Evolutionary conservation across 2,329 filamentous ascomycete species (phyloP).

Genomic region (Cladosporium sp.): DNA sequence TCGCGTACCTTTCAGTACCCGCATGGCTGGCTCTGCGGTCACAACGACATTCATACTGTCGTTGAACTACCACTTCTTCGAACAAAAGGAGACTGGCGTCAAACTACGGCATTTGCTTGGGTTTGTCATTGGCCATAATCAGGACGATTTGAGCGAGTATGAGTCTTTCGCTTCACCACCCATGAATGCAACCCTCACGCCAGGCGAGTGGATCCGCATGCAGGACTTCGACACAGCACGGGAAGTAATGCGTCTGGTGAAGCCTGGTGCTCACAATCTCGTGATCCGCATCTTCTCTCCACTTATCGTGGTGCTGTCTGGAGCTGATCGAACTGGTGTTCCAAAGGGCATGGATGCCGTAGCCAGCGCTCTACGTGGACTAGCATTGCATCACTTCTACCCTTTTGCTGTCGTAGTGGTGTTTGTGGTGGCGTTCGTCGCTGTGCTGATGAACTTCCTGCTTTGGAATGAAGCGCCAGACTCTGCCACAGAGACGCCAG

Average conservation of each 20-base stretch:
- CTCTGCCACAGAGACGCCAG: conserved; percentile 46
- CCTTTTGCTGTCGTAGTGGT: conserved; percentile 66
- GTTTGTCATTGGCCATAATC: conserved; percentile 29
- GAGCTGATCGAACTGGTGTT: conserved; percentile 64
- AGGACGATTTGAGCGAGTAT: conserved; percentile 25
- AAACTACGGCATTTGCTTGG: conserved; percentile 36
- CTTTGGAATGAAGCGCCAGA: conserved; percentile 64
- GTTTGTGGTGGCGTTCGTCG: conserved; percentile 64
- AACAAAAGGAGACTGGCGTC: conserved; percentile 51
- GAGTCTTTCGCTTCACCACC: conserved; percentile 51
- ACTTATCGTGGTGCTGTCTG: conserved; percentile 69
- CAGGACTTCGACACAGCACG: conserved; percentile 78
- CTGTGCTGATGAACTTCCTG: conserved; percentile 72
- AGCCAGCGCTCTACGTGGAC: conserved; percentile 52
- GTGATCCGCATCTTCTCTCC: conserved; percentile 75
- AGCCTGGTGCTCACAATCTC: conserved; percentile 70
- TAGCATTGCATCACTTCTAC: conserved; percentile 67
- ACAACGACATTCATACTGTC: conserved; percentile 72
- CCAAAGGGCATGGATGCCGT: conserved; percentile 54
- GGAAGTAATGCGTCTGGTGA: conserved; percentile 75
- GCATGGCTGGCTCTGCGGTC: conserved; percentile 73
- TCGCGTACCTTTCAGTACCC: conserved; percentile 68
- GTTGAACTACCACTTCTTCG: conserved; percentile 78
- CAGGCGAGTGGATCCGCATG: conserved; percentile 72
- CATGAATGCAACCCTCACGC: conserved; percentile 74